phyloP scores from a whole-genome alignment of 306 rosid species.

The Amphicarpaea edgeworthii region DNA sequence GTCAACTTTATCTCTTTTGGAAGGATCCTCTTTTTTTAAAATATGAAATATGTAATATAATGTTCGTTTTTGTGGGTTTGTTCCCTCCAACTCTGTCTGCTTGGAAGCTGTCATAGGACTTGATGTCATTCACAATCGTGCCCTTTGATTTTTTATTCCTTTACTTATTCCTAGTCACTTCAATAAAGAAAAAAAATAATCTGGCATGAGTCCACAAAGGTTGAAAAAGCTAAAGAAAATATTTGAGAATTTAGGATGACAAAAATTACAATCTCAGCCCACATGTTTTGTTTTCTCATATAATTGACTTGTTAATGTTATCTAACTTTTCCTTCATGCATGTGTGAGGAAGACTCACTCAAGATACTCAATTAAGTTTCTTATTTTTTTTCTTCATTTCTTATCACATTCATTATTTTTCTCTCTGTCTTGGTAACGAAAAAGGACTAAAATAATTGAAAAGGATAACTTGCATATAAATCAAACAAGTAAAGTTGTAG shows the following conservation, averaged over 20 bases:
- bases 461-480: constrained; percentile 28
- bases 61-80: constrained; percentile 49
- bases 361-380: too few relatives aligned
- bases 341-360: too few relatives aligned
- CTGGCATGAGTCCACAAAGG: constrained; percentile 38
- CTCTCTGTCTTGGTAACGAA: neutral
- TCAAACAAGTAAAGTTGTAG: constrained; percentile 9
- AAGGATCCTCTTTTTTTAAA: constrained; percentile 59
- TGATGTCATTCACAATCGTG: constrained; percentile 73
- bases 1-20: constrained; percentile 75
- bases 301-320: neutral
- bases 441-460: constrained; percentile 20
- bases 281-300: constrained; percentile 57
- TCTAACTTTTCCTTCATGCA: too few relatives aligned
- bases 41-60: constrained; percentile 22
- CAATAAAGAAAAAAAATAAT: constrained; percentile 19
- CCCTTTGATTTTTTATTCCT: constrained; percentile 54
- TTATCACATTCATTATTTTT: too few relatives aligned
- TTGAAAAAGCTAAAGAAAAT: constrained; percentile 45
- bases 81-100: constrained; percentile 68
- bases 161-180: constrained; percentile 52
- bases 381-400: too few relatives aligned
- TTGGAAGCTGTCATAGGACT: constrained; percentile 78
- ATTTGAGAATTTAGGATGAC: constrained; percentile 67
- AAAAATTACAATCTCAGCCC: constrained; percentile 57